Percentiles rank a stretch among this genome's conserved stretches.
phyloP scores from a whole-genome alignment of 768 basidiomycete species.

The Agaricus sinodeliciosus region DNA sequence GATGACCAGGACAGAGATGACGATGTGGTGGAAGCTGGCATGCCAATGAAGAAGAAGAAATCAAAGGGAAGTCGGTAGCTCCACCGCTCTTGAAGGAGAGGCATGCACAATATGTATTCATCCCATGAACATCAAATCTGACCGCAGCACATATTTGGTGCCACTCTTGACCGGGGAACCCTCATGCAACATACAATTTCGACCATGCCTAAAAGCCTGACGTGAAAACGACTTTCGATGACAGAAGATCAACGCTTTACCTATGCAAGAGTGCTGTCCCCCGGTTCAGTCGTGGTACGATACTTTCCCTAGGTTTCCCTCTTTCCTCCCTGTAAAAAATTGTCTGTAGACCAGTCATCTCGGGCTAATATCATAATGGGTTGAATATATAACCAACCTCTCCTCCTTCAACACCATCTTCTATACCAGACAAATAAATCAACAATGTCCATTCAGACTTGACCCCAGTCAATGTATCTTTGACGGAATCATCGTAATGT shows the following conservation, averaged over 20 bases:
- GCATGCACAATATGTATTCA: conserved; percentile 12
- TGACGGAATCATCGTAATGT: conserved; percentile 71
- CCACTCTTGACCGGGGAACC: conserved; percentile 56
- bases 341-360: conserved; percentile 35
- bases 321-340: conserved; percentile 59
- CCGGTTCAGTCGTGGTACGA: conserved; percentile 47
- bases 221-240: neutral
- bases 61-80: conserved; percentile 37
- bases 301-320: conserved; percentile 39
- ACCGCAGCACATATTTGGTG: conserved; percentile 67
- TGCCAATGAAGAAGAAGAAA: conserved; percentile 60
- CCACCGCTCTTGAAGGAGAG: neutral
- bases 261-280: conserved; percentile 65
- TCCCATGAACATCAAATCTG: conserved; percentile 62
- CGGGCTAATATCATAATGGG: neutral
- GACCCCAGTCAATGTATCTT: conserved; percentile 49
- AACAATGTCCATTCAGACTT: conserved; percentile 76
- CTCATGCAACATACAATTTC: conserved; percentile 68
- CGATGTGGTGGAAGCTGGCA: conserved; percentile 85
- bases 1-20: conserved; percentile 91
- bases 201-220: conserved; percentile 48
- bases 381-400: conserved; percentile 34
- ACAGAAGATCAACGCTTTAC: conserved; percentile 22
- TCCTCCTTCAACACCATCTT: conserved; percentile 70
- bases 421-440: conserved; percentile 62